phyloP scores from a whole-genome alignment of 176 grass and related monocot species.

The Avena insularis region DNA sequence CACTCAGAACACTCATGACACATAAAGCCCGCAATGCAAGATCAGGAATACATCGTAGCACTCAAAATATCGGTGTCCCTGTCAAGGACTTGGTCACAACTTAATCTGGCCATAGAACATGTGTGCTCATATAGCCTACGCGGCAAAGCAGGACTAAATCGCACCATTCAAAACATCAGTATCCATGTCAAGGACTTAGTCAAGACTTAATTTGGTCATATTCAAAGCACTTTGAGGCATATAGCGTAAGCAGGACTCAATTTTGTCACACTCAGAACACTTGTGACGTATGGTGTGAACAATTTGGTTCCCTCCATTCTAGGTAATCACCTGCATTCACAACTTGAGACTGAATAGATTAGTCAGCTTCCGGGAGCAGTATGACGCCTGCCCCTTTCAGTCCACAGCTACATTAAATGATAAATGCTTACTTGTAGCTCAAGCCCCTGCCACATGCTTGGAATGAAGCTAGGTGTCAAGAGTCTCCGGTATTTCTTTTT shows the following conservation, averaged over 20 bases:
- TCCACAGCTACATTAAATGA: no score
- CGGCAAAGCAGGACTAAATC: not conserved
- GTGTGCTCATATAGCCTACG: not conserved
- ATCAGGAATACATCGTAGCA: not conserved
- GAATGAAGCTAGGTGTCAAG: no score
- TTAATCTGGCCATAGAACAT: not conserved
- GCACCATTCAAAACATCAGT: not conserved
- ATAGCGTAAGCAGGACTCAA: not conserved
- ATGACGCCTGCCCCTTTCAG: no score
- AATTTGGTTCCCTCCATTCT: conserved; percentile 1
- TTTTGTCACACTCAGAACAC: not conserved
- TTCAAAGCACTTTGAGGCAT: not conserved
- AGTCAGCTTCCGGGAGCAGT: not conserved
- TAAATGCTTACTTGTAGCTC: no score
- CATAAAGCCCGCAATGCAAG: no score
- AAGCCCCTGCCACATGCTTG: no score
- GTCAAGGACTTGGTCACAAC: not conserved
- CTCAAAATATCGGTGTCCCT: not conserved
- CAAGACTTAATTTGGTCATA: conserved; percentile 11
- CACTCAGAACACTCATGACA: no score
- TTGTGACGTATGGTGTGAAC: not conserved
- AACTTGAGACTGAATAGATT: not conserved
- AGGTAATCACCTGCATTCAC: not conserved
- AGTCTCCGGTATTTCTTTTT: no score
- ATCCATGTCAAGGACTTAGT: not conserved